Base-by-base conservation (phyloP, 169 alveolate genomes). In the Plasmodium malariae region DNA sequence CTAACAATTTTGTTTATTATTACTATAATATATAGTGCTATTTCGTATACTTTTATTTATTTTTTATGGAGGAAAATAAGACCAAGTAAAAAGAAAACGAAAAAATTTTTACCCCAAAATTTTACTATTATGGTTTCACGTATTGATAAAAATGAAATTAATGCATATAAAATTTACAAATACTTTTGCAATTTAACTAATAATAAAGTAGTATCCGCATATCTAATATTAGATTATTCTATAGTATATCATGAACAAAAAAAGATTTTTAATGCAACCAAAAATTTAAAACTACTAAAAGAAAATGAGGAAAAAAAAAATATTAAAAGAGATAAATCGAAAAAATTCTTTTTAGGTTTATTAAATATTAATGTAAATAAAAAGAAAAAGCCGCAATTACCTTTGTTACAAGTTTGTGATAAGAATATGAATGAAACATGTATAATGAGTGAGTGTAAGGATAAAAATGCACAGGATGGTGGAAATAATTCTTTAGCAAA, bases 111-210 rank as follows among this genome's bases (percentile, higher is more conserved):
- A 17, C 91, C 91, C 1, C 91, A 83, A 28, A 83, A 83, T 67
- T 83, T 67, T 83, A 83, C 91, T 71, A 83, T 83, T 32, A 83
- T 83, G 91, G 91, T 83, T 30, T 83, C 91, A 0, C 67, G 71
- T 51, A 83, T 83, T 0, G 85, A 83, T 34, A 83, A 68, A 69
- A 68, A 83, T 32, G 91, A 83, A 34, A 68, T 83, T 30, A 83
- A 83, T 83, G 91, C 91, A 6, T 83, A 83, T 28, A 83, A 83
- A 19, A 83, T 83, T 17, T 83, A 83, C 24, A 37, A 83, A 19
- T 83, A 83, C 30, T 83, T 83, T 83, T 83, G 83, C 34, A 65
- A 83, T 12, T 24, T 83, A 45, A 83, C 91, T 6, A 83, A 83
- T 83, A 83, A 83, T 68, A 83, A 83, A 67, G 91, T 83, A 3